Evolutionary conservation across 352 stramenopile genomes (phyloP).

Genomic region (Phytophthora aleatoria): DNA sequence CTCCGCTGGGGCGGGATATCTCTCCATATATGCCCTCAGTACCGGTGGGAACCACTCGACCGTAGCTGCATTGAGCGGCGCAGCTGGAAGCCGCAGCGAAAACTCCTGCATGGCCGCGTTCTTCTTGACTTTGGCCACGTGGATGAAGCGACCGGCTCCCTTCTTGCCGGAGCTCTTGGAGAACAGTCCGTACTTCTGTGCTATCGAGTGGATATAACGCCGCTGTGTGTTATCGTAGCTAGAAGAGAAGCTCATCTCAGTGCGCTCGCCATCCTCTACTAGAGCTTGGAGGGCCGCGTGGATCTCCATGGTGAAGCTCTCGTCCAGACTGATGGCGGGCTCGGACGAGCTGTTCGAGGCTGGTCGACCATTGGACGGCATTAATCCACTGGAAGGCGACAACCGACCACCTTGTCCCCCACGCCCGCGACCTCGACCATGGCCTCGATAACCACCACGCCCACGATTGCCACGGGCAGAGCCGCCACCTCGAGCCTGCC

Average conservation of each 20-base stretch:
- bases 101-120: conserved; percentile 80
- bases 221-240: conserved; percentile 80
- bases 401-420: conserved; percentile 15
- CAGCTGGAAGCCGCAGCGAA: conserved; percentile 53
- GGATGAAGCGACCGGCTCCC: conserved; percentile 64
- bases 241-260: conserved; percentile 71
- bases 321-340: conserved; percentile 58
- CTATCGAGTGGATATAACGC: conserved; percentile 80
- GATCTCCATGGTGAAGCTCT: conserved; percentile 76
- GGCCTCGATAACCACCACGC: conserved; percentile 14
- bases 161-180: conserved; percentile 83
- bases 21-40: conserved; percentile 49
- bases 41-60: conserved; percentile 49
- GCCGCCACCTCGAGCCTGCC: conserved; percentile 9
- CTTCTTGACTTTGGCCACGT: conserved; percentile 85
- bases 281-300: conserved; percentile 64
- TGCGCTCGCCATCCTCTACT: conserved; percentile 56
- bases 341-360: conserved; percentile 15
- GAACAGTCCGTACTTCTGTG: conserved; percentile 82
- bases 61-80: conserved; percentile 36
- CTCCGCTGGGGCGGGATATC: conserved; percentile 35
- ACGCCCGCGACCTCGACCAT: conserved; percentile 18
- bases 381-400: conserved; percentile 12
- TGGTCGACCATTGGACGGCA: not conserved
- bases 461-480: conserved; percentile 5